Base-by-base conservation (phyloP, 140 eudicot genomes). In the Stevia rebaudiana region DNA sequence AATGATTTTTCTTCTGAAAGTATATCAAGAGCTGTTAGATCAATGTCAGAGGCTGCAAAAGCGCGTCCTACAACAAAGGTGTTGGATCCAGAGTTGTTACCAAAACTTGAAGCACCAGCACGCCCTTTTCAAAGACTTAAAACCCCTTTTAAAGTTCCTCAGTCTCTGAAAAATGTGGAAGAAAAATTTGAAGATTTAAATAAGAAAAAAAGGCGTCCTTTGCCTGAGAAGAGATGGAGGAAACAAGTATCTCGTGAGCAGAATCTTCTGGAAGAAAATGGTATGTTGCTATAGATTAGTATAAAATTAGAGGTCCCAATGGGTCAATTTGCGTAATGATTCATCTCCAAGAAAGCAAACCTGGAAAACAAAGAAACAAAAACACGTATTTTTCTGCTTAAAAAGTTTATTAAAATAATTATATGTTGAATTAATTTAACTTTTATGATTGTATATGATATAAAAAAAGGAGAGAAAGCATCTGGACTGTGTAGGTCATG, bases 1-100 rank as follows among this genome's bases (percentile, higher is more conserved):
- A 54, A 50, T 23, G 85, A 81, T 73, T 78, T 72, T 77, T 76
- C 95, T 55, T 75, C 95, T 67, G 73, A 86, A 42, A 92, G 98
- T 72, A 88, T 91, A 74, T 94, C 79, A 51, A 91, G 86, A 77
- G 86, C 84, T 68, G 95, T 69, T 44, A 71, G 68, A 54, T 85
- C 76, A 50, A 82, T 92, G 42, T 74, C 92, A 63, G 78, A 88
- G 64, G 98, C 98, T 75, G 83, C 86, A 71, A 74, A 85, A 68
- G 85, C 95, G 60, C 96, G 98, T 19, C 94, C 98, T 24, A 83
- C 87, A 36, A 81, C 95, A 6, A 92, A 77, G 79, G 72, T 92
- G 65, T 84, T 92, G 71, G 94, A 92, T 64, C 79, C 84, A 4
- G 80, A 78, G 68, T 77, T 68, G 33, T 42, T 85, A 16, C 98